Base-by-base conservation (phyloP, 1,284 basidiomycete genomes). In the Ceratobasidium sp. region DNA sequence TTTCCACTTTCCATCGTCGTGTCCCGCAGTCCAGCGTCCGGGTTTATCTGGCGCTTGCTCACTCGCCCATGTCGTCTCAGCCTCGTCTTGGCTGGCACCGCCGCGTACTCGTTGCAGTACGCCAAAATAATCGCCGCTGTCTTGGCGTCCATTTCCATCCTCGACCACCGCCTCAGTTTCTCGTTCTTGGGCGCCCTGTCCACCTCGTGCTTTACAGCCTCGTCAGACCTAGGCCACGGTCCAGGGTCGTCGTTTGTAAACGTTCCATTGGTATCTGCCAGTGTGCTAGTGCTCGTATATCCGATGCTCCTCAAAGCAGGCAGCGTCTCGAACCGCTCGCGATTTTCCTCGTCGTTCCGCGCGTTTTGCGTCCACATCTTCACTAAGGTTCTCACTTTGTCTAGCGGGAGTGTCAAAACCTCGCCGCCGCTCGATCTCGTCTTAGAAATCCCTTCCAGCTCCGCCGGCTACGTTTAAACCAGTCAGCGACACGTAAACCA, bases 351-450 rank as follows among this genome's bases (percentile, higher is more conserved):
- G 59, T 62, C 59, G 12, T 62, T 20, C 18, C 59, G 33, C 33
- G 33, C 59, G 20, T 62, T 10, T 33, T 35, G 59, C 59, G 33
- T 38, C 59, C 59, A 62, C 30, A 35, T 38, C 59, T 62, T 62
- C 30, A 62, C 59, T 23, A 62, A 18, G 3, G 20, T 62, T 16
- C 6, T 20, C 12, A 62, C 10, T 10, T 62, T 18, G 33, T 35
- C 18, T 3, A 62, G 33, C 35, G 59, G 35, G 8, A 62, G 27
- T 16, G 12, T 38, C 18, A 62, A 38, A 10, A 62, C 59, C 8
- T 35, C 59, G 27, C 35, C 20, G 33, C 59, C 59, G 30, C 59
- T 35, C 6, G 30, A 33, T 20, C 35, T 12, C 30, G 59, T 62
- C 35, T 62, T 30, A 5, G 30, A 35, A 10, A 62, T 20, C 18